A percentile compares a stretch with the other conserved stretches of the same genome.
Evolutionary conservation across 2,329 filamentous ascomycete species (phyloP).

Genomic region (Penicillium frequentans): DNA sequence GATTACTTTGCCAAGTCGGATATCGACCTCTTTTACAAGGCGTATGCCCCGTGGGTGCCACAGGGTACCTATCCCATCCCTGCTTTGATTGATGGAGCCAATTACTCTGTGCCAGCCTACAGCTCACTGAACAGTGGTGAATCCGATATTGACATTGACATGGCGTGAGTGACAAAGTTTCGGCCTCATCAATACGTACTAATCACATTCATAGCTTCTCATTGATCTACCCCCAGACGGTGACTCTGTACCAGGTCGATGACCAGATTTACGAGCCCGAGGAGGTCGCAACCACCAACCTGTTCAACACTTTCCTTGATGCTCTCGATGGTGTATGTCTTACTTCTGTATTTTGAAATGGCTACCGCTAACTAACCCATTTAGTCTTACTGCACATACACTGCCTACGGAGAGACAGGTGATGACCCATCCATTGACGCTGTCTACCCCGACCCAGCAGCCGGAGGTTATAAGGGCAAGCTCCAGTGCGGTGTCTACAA

Average conservation of each 20-base stretch:
- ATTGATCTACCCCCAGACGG: conserved; percentile 54
- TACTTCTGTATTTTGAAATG: no score
- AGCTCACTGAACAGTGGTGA: conserved; percentile 43
- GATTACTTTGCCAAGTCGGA: conserved; percentile 55
- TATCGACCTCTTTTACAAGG: conserved; percentile 51
- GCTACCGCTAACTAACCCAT: conserved; percentile 8
- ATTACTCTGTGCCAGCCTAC: conserved; percentile 40
- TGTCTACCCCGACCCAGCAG: conserved; percentile 49
- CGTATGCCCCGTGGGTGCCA: conserved; percentile 44
- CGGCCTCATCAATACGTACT: background rate
- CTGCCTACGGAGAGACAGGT: conserved; percentile 52
- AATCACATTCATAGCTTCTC: conserved; percentile 31
- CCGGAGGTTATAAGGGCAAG: conserved; percentile 51
- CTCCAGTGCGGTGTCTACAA: conserved; percentile 52
- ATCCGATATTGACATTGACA: conserved; percentile 56
- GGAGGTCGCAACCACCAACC: conserved; percentile 27
- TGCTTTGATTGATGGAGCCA: conserved; percentile 49
- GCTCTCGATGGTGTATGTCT: conserved; percentile 49
- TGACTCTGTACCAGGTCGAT: conserved; percentile 53
- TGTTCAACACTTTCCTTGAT: conserved; percentile 53
- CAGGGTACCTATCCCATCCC: conserved; percentile 47
- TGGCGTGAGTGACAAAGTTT: conserved; percentile 40
- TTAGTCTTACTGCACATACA: conserved; percentile 52
- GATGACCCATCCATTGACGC: conserved; percentile 52
- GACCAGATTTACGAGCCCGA: conserved; percentile 45